Percentiles rank a stretch among this genome's conserved stretches.
These are phyloP conservation scores for Coemansia sp. DNA, from an alignment of 371 early-diverging fungal species.

Conservation along the genomic window DNA sequence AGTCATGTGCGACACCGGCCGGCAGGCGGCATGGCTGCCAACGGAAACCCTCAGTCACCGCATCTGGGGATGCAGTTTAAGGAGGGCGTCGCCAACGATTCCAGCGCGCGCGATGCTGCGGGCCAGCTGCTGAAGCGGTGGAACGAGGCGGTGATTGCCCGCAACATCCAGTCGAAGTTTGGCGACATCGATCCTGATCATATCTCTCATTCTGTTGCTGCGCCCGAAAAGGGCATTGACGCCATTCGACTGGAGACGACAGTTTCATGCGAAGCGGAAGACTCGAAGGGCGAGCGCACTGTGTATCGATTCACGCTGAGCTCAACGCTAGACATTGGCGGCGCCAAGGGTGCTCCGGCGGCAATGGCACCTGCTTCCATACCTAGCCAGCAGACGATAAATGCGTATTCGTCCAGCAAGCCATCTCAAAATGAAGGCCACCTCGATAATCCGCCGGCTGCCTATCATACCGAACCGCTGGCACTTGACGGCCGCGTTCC, in stretches of 20 bases:
- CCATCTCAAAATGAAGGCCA: neutral
- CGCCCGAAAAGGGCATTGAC: conserved; percentile 39
- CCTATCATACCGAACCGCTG: neutral
- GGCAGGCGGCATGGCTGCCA: neutral
- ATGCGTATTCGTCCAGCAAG: neutral
- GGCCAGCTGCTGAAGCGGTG: conserved; percentile 41
- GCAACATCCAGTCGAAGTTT: conserved; percentile 23
- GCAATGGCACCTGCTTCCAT: neutral
- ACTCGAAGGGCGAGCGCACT: conserved; percentile 41
- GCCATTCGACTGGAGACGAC: conserved; percentile 45
- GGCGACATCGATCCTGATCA: conserved; percentile 11
- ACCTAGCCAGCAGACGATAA: neutral
- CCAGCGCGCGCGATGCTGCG: conserved; percentile 43
- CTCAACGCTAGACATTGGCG: conserved; percentile 46
- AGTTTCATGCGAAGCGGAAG: conserved; percentile 45
- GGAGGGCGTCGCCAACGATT: conserved; percentile 43
- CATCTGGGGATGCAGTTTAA: conserved; percentile 43
- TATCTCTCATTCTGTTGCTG: conserved; percentile 19
- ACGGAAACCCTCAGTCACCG: conserved; percentile 4
- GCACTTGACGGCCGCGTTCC: neutral
- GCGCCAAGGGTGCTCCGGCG: conserved; percentile 9
- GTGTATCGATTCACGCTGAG: conserved; percentile 48
- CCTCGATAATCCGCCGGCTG: neutral
- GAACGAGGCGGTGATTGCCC: conserved; percentile 43
- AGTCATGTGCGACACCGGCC: conserved; percentile 47